Base-by-base conservation (phyloP, 352 stramenopile species). In the Pythium folliculosum region DNA sequence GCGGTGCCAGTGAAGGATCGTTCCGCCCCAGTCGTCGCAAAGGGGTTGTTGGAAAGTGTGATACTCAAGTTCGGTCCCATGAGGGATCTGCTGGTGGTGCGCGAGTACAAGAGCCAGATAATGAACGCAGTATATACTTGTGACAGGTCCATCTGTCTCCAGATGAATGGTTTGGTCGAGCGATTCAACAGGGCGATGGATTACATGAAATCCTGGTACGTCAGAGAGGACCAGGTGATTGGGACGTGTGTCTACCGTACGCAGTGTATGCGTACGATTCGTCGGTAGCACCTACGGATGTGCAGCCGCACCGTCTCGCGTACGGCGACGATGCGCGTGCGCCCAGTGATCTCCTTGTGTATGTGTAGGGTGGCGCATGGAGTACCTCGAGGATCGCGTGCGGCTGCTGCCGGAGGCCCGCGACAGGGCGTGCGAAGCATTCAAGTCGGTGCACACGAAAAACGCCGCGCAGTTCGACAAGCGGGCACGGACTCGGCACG, bases 151-250 rank as follows among this genome's bases (percentile, higher is more conserved):
- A 72, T 35, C 53, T 32, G 63, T 5, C 60, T 55, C 0, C 70
- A 70, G 14, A n/a, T 65, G 6, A 9, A 71, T 5, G 25, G 30
- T 7, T n/a, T 43, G 13, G 30, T 59, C 32, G 30, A 48, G n/a
- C 30, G 19, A n/a, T 78, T 75, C 30, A 69, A 71, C 17, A 13
- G 52, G 1, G 71, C 54, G 3, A 67, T 58, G 65, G 71, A 73
- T 13, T 56, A 67, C 30, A 67, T 73, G 21, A 38, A 73, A 0
- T 50, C 35, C 12, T 30, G 70, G 4, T 69, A 68, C 22, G 53
- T 70, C 2, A 43, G 52, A 22, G 47, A 19, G 10, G 17, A 54
- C 10, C 48, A 54, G 17, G 12, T 12, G 65, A 70, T 21, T 76
- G 64, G 65, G 60, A 72, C 19, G 56, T 65, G 16, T 73, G 65